phyloP scores from a whole-genome alignment of 2,329 filamentous ascomycete genomes.

The Teratosphaeria pseudoeucalypti region DNA sequence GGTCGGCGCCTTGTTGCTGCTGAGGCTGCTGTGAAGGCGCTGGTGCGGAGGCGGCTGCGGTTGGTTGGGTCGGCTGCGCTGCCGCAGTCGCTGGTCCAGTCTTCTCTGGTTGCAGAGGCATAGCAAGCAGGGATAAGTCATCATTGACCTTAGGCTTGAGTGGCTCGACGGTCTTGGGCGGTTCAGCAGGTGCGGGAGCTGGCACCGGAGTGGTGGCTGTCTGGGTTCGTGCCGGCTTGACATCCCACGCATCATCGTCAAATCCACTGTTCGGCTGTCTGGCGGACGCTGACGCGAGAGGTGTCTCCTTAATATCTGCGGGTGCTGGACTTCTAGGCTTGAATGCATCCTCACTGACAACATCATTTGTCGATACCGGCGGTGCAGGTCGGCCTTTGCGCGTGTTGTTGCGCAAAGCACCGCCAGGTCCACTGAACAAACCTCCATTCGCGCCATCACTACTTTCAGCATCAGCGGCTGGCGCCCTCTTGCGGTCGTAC shows the following conservation, averaged over 20 bases:
- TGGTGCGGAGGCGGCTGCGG: constrained; percentile 25
- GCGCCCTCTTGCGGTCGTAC: constrained; percentile 49
- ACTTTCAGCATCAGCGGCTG: neutral
- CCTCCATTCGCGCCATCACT: constrained; percentile 46
- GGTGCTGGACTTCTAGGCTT: constrained; percentile 45
- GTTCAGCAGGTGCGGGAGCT: constrained; percentile 31
- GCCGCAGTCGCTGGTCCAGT: neutral
- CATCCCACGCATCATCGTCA: constrained; percentile 95
- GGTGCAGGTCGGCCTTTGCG: constrained; percentile 82
- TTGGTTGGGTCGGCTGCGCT: constrained; percentile 32
- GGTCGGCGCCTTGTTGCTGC: constrained; percentile 29
- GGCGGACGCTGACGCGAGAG: constrained; percentile 38
- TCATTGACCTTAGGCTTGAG: constrained; percentile 51
- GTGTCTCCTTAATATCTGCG: constrained; percentile 38
- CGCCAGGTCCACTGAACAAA: constrained; percentile 88
- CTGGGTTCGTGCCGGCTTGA: constrained; percentile 65
- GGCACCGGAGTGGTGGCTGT: constrained; percentile 23
- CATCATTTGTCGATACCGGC: constrained; percentile 72
- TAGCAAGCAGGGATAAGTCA: constrained; percentile 57
- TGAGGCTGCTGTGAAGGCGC: constrained; percentile 32
- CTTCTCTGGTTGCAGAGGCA: constrained; percentile 44
- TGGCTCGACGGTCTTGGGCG: constrained; percentile 22
- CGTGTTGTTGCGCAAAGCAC: constrained; percentile 84
- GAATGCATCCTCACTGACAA: constrained; percentile 80
- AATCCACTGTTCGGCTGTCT: constrained; percentile 52